Evolutionary conservation across 495 filamentous ascomycete species (phyloP), one percentile per base, ranked within the genome.

Genomic region (Neurospora tetraspora): DNA sequence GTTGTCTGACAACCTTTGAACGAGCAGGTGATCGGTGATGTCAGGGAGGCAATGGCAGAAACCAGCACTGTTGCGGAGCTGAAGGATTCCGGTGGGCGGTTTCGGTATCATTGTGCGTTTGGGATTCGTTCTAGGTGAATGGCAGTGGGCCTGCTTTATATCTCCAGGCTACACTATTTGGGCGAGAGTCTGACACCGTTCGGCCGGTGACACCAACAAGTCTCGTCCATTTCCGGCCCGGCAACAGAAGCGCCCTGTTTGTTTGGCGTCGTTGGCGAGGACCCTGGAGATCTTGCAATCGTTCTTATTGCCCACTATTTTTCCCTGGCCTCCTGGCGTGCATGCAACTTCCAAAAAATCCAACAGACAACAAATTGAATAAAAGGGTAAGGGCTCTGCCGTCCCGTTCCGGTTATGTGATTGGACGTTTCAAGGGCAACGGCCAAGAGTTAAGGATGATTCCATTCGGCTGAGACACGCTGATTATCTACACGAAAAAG

Each of bases 41-140:
- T 73, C 72, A 73, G 69, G 72, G 69, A 70, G 69, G 71, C 43
- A 70, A 61, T 42, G 42, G 20, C 20, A 11, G 47, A 71, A 45
- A 65, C 69, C 20, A 34, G 5, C 53, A 73, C 70, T 73, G 69
- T 34, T 73, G 72, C 69, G 72, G 69, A 73, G 36, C 43, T 43
- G 20, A 34, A 65, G 27, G 53, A 6, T 11, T 5, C 6, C 9
- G 20, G 47, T 65, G 12, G 53, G 53, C 53, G 27, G 53, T 61
- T 61, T 61, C 53, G 53, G 53, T 61, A 61, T 61, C 53, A 59
- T 31, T 61, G 53, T 65, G 53, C 53, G 53, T 65, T 34, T 65
- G 53, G 27, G 53, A 18, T 65, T 34, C 27, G 53, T 31, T 45
- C 27, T 18, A 18, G 14, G 23, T 27, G 53, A 61, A 2, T 61